phyloP scores from a whole-genome alignment of 2,329 filamentous ascomycete genomes.

The Aspergillus persii region DNA sequence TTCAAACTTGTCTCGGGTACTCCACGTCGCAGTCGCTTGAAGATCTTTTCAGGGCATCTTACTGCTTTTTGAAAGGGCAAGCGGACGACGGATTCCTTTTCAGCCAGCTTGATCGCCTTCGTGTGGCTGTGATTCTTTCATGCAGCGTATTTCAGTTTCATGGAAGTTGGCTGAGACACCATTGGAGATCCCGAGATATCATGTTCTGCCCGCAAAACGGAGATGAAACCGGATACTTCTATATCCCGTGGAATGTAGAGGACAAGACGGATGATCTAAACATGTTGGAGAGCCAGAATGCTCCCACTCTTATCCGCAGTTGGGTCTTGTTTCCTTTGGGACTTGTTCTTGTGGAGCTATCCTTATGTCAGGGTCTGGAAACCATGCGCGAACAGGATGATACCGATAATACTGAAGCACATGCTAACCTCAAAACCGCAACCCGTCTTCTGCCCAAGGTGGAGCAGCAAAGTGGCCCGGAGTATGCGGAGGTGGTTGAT shows the following conservation, averaged over 20 bases:
- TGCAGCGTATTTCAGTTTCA: background rate
- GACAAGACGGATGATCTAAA: background rate
- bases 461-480: constrained; percentile 16
- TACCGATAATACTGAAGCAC: constrained; percentile 10
- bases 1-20: background rate
- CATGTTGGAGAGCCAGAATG: background rate
- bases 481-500: background rate
- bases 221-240: background rate
- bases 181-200: background rate
- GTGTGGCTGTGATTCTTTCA: background rate
- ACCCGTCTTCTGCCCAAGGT: constrained; percentile 11
- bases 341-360: constrained; percentile 15
- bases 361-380: constrained; percentile 17
- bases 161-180: background rate
- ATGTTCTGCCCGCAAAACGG: background rate
- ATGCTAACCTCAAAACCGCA: constrained; percentile 19
- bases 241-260: background rate
- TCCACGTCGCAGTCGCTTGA: background rate
- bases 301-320: constrained; percentile 10
- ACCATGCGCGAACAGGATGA: constrained; percentile 13
- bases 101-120: background rate
- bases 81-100: background rate
- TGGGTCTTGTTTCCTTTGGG: constrained; percentile 17
- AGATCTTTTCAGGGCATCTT: background rate
- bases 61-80: background rate